Evolutionary conservation across 306 rosid genomes (phyloP), one percentile per base, ranked within the genome.

Genomic region (Vigna hirtella): DNA sequence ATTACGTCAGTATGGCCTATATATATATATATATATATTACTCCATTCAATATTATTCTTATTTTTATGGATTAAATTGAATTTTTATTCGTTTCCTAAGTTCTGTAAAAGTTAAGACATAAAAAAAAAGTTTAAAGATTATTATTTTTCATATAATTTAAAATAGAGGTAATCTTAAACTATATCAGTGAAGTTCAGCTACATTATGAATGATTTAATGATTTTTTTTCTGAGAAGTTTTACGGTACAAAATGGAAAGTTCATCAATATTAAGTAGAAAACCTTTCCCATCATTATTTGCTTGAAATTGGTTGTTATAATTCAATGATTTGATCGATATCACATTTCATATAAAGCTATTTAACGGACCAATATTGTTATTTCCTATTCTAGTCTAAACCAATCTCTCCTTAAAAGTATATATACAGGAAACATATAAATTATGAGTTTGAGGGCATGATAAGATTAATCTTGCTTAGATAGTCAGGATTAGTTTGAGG

Each of bases 71-170:
- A 8, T 53, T 53, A 53, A 18, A 53, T 32, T 7, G 26, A 15
- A 63, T 34, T n/a, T 1, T 17, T 38, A 17, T 17, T 38, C 8
- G 38, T 38, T 17, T 17, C 50, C 13, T 18, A 1, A 64, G 26
- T n/a, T 32, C 14, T 64, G 49, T 5, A 42, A 5, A 40, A 18
- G 7, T 42, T 42, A 38, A 66, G 42, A 34, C 20, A 2, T 11
- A 5, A 42, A 16, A 42, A 17, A 17, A 65, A 7, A 17, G 11
- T 65, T 18, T 40, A 3, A 18, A 20, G 50, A 42, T 65, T 40
- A 65, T 65, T 65, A 18, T 40, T 65, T 65, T 65, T 65, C 51
- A 40, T 38, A 66, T 42, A 66, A 17, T 42, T 66, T 43, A 66
- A 18, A 65, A 42, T 8, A 40, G 32, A 11, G 17, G 2, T 40